A percentile compares a stretch with the other conserved stretches of the same genome.
These are phyloP conservation scores for Pueraria montana DNA, from an alignment of 306 rosid genomes.

Conservation along the genomic window DNA sequence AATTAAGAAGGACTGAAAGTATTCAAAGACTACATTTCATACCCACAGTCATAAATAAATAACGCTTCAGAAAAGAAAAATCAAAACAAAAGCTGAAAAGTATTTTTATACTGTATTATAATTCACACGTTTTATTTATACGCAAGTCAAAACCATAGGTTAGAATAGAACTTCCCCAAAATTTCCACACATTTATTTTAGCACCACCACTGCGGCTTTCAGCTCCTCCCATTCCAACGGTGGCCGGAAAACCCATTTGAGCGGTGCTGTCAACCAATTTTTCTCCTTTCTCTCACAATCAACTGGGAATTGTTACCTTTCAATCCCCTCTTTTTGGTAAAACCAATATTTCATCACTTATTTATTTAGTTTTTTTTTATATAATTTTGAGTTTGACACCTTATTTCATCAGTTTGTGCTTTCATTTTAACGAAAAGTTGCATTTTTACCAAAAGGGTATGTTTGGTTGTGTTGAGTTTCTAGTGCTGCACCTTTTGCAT, in stretches of 20 bases:
- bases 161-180: background rate
- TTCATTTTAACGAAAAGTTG: background rate
- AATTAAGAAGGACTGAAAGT: background rate
- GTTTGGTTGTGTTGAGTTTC: constrained; percentile 13
- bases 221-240: constrained; percentile 33
- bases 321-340: background rate
- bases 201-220: background rate
- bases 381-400: background rate
- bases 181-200: constrained; percentile 12
- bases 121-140: background rate
- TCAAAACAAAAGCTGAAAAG: background rate
- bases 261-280: background rate
- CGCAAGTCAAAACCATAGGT: constrained; percentile 4
- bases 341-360: background rate
- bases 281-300: background rate
- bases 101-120: background rate
- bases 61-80: background rate
- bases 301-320: background rate
- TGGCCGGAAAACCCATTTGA: background rate
- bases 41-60: background rate
- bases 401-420: constrained; percentile 19
- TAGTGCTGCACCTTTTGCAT: background rate
- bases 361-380: background rate
- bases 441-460: background rate
- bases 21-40: constrained; percentile 4